Base-by-base conservation (phyloP, 2,329 filamentous ascomycete genomes). In the Celoporthe dispersa region DNA sequence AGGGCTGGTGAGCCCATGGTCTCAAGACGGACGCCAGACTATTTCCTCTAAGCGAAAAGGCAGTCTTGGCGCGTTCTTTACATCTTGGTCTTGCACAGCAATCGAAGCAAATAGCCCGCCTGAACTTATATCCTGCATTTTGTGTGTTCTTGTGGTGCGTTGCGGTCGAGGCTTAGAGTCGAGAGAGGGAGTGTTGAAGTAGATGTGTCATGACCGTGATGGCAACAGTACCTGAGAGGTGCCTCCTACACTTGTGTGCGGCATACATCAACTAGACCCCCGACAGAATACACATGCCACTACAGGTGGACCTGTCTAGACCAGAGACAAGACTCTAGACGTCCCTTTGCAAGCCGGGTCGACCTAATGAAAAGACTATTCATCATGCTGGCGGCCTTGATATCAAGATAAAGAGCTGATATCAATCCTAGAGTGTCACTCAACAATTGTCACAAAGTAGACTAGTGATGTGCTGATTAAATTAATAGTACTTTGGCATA, bases 1-100 rank as follows among this genome's bases (percentile, higher is more conserved):
- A 90, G 96, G 82, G 95, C 96, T 75, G 96, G 96, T 76, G 96
- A 99, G 81, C 96, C 96, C 33, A 98, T 98, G 96, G 96, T 99
- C 74, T 98, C 96, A 80, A 92, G 96, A 86, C 90, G 88, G 78
- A 99, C 96, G 74, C 95, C 95, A 69, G 95, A 99, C 83, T 99
- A 99, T 87, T 99, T 99, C 92, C 92, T 98, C 81, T 99, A 92
- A 85, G 53, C 64, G 77, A 63, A 55, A 70, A 62, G 51, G 53
- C 25, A 48, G 65, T 35, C 62, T 37, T 48, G n/a, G n/a, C 66
- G 48, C 44, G 66, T 59, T 41, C n/a, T 55, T 53, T 16, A 35
- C 41, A 33, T 31, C 41, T 31, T 31, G n/a, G 44, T 55, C 19
- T 63, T 28, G 66, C 41, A 61, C 57, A 51, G 44, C 59, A 63